Conservation (phyloP, 371 early-diverging fungal genomes). For the Mortierella sp. region DNA sequence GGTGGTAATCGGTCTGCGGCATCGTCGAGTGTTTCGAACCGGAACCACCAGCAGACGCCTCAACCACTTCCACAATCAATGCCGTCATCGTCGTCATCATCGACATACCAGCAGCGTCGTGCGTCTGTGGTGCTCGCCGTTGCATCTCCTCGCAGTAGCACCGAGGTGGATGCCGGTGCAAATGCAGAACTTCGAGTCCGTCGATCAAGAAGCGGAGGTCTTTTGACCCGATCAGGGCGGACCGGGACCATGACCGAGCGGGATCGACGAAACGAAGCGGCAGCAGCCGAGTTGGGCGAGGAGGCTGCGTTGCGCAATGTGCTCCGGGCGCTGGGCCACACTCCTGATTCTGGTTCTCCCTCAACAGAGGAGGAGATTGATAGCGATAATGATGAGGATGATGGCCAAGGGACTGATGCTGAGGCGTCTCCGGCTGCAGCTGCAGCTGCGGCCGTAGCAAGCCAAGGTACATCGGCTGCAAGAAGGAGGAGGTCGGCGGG, state of each 20-base stretch:
- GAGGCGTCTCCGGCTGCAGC: background rate
- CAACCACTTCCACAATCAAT: slow-evolving; percentile 15
- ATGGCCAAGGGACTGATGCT: slow-evolving; percentile 16
- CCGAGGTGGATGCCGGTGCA: background rate
- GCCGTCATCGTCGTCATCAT: background rate
- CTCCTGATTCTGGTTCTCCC: slow-evolving; percentile 15
- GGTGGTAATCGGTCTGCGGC: background rate
- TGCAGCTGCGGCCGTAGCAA: background rate
- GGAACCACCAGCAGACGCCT: slow-evolving; percentile 13
- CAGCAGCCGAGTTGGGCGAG: slow-evolving; percentile 9
- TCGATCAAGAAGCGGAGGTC: slow-evolving; percentile 3
- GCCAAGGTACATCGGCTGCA: background rate
- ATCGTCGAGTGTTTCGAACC: background rate
- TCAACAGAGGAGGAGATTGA: slow-evolving; percentile 12
- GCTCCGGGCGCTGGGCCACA: slow-evolving; percentile 36
- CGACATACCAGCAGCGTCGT: background rate
- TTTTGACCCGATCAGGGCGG: slow-evolving; percentile 20
- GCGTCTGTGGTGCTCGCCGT: background rate
- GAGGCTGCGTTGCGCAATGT: slow-evolving; percentile 26
- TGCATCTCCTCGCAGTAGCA: slow-evolving; percentile 5
- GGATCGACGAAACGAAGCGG: slow-evolving; percentile 9
- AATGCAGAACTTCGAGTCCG: background rate
- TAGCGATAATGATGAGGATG: slow-evolving; percentile 10
- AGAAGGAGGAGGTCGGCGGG: background rate
- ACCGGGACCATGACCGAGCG: slow-evolving; percentile 4